Evolutionary conservation across 2,329 filamentous ascomycete species (phyloP).

Genomic region (Colletotrichum sidae): DNA sequence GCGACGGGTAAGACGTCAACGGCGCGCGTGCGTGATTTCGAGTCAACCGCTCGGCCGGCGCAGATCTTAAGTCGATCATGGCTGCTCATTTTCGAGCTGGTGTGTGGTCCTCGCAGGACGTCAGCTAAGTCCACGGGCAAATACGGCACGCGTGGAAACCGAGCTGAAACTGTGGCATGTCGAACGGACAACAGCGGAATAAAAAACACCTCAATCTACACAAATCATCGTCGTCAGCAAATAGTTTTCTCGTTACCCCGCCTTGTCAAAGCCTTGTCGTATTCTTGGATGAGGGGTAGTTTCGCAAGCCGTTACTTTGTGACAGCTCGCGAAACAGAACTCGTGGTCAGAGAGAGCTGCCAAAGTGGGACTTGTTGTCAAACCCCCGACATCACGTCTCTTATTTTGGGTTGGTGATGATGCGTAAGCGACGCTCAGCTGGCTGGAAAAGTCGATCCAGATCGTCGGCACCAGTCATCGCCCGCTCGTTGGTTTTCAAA

Average conservation of each 20-base stretch:
- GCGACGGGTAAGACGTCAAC: constrained; percentile 10
- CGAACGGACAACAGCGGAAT: not conserved
- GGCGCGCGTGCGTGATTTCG: constrained; percentile 7
- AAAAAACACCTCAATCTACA: constrained; percentile 6
- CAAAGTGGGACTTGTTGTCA: constrained; percentile 21
- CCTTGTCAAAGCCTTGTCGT: not conserved
- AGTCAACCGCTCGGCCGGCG: constrained; percentile 8
- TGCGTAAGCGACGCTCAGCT: too few relatives aligned
- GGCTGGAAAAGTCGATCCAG: not conserved
- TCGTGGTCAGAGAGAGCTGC: constrained; percentile 22
- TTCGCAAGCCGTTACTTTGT: constrained; percentile 26
- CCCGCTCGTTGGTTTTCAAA: not conserved
- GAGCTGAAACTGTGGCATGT: constrained; percentile 20
- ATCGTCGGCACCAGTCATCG: constrained; percentile 1
- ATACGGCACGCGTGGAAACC: constrained; percentile 17
- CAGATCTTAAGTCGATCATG: constrained; percentile 29
- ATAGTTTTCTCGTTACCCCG: constrained; percentile 19
- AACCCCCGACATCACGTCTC: too few relatives aligned
- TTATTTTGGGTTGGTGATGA: too few relatives aligned
- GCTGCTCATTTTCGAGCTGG: constrained; percentile 9
- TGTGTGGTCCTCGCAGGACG: not conserved
- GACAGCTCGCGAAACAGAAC: constrained; percentile 28
- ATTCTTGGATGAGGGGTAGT: constrained; percentile 21
- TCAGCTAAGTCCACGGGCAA: not conserved
- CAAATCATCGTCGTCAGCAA: not conserved